Evolutionary conservation across 306 rosid species (phyloP).

Genomic region (Acmispon strigosus): DNA sequence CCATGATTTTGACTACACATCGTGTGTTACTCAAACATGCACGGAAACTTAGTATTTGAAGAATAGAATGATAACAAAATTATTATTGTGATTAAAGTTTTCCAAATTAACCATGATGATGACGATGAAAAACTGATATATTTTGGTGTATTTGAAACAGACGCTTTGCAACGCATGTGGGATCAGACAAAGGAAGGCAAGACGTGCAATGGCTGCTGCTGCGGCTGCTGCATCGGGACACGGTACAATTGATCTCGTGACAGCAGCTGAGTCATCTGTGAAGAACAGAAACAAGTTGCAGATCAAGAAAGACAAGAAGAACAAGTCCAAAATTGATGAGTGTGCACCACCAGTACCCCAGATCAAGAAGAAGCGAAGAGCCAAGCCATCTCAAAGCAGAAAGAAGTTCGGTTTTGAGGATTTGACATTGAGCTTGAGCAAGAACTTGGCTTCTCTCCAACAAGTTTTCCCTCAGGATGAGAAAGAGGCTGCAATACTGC

Average conservation of each 20-base stretch:
- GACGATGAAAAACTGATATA: neutral
- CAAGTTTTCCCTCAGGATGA: conserved; percentile 93
- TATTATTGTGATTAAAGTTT: neutral
- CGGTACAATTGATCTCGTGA: conserved; percentile 27
- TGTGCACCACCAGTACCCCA: neutral
- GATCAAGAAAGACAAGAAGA: conserved; percentile 24
- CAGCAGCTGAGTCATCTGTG: conserved; percentile 18
- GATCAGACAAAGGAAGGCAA: conserved; percentile 90
- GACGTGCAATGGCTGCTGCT: conserved; percentile 65
- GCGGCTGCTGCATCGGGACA: conserved; percentile 50
- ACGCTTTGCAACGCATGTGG: conserved; percentile 97
- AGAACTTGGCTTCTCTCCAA: conserved; percentile 45
- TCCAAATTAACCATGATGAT: neutral
- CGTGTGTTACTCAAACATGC: too few relatives aligned
- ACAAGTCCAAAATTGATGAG: conserved; percentile 16
- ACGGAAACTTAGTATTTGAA: neutral
- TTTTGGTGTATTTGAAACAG: conserved; percentile 28
- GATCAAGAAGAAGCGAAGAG: conserved; percentile 13
- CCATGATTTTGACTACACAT: too few relatives aligned
- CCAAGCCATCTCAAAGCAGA: conserved; percentile 22
- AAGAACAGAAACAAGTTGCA: conserved; percentile 26
- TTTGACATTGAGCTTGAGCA: conserved; percentile 40
- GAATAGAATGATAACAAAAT: neutral
- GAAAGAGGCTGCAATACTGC: conserved; percentile 89
- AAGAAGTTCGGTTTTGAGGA: conserved; percentile 58